phyloP scores from a whole-genome alignment of 768 basidiomycete genomes.

The Lyophyllum atratum region DNA sequence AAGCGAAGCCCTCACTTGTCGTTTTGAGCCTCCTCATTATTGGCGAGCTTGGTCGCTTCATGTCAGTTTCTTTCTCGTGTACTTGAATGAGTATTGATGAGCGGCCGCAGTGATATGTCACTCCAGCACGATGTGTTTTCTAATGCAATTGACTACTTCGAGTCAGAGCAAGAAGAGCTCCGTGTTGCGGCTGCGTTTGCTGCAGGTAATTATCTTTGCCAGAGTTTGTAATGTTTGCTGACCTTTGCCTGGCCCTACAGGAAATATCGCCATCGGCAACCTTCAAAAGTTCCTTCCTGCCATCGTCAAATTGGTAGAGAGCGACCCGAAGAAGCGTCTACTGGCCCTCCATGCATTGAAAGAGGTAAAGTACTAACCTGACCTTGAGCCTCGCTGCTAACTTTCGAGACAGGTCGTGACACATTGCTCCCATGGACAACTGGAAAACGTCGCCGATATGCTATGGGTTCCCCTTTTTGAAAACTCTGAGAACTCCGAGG shows the following conservation, averaged over 20 bases:
- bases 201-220: conserved; percentile 55
- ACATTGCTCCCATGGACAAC: conserved; percentile 81
- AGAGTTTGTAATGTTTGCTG: neutral
- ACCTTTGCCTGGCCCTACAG: conserved; percentile 34
- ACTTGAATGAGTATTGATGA: neutral
- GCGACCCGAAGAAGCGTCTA: conserved; percentile 76
- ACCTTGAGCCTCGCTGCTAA: neutral
- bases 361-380: conserved; percentile 57
- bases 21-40: conserved; percentile 86
- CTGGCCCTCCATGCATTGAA: conserved; percentile 91
- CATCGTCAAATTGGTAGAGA: conserved; percentile 78
- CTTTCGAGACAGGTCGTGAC: conserved; percentile 70
- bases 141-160: conserved; percentile 72
- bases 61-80: conserved; percentile 50
- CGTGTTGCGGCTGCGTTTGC: conserved; percentile 93
- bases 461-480: conserved; percentile 94
- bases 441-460: conserved; percentile 84
- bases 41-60: conserved; percentile 90
- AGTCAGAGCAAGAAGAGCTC: conserved; percentile 80
- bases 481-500: conserved; percentile 87
- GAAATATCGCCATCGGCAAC: conserved; percentile 96
- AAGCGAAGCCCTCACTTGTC: conserved; percentile 65
- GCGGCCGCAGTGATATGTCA: conserved; percentile 79
- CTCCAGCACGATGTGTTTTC: conserved; percentile 78
- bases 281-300: conserved; percentile 82